phyloP scores from a whole-genome alignment of 805 yeast genomes.

The Lipomyces orientalis region DNA sequence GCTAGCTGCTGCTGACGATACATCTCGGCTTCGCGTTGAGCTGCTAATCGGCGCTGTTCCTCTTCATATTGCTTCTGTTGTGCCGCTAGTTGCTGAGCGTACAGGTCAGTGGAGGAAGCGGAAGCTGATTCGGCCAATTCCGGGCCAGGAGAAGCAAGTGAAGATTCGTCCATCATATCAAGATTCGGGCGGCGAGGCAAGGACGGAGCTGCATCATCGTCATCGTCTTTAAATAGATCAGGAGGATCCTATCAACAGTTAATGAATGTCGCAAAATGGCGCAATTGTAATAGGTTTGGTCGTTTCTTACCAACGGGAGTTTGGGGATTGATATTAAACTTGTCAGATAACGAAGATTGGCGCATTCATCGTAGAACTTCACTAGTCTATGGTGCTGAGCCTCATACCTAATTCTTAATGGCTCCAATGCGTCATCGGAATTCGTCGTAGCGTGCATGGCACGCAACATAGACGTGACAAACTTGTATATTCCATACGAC shows the following conservation, averaged over 20 bases:
- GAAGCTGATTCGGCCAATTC: conserved; percentile 15
- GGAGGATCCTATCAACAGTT: conserved; percentile 55
- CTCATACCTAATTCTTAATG: conserved; percentile 71
- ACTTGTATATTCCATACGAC: conserved; percentile 89
- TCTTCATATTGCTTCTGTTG: conserved; percentile 47
- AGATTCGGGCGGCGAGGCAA: conserved; percentile 50
- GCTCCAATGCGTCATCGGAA: conserved; percentile 75
- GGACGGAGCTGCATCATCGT: conserved; percentile 47
- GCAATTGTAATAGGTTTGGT: neutral
- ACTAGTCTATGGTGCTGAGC: conserved; percentile 72
- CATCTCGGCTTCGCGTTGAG: conserved; percentile 67
- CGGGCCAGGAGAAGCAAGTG: conserved; percentile 41
- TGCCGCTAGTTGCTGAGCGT: conserved; percentile 50
- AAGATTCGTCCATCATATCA: conserved; percentile 39
- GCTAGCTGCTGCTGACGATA: conserved; percentile 71
- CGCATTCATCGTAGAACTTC: conserved; percentile 89
- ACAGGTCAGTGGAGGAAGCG: conserved; percentile 45
- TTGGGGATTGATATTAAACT: conserved; percentile 81
- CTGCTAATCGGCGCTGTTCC: conserved; percentile 47
- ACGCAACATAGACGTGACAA: conserved; percentile 85
- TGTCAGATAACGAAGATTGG: conserved; percentile 78
- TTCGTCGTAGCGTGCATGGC: conserved; percentile 79
- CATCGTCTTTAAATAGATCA: conserved; percentile 56
- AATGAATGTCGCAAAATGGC: neutral
- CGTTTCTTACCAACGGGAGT: conserved; percentile 48